Base-by-base conservation (phyloP, 169 alveolate genomes). In the Eimeria tenella region DNA sequence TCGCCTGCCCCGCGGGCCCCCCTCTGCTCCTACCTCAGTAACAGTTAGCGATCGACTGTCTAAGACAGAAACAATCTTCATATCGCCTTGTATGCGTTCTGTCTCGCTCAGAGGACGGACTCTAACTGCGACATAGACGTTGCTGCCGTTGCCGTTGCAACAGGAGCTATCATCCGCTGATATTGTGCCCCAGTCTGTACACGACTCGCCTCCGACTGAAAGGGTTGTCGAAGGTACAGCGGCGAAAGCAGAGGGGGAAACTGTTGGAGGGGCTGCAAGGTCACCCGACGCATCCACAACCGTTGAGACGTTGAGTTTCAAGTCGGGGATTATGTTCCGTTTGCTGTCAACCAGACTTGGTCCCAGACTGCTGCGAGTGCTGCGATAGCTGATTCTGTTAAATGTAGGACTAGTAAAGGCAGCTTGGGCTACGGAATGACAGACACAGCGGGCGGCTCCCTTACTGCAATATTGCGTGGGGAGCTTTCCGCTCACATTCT, bases 61-160 rank as follows among this genome's bases (percentile, higher is more conserved):
- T 53, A 74, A 25, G 17, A 74, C 84, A 53, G 84, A 49, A 10
- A 74, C 62, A 10, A 23, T 74, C 42, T 74, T 74, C 60, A 11
- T 49, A 25, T 50, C 60, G 6, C 84, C 84, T 50, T 74, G 84
- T 11, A 15, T 31, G 19, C 60, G 56, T n/a, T 74, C 84, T 6
- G 56, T 31, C 7, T 74, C 84, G 15, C 84, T 49, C 62, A 75
- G 62, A 4, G 95, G 95, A 55, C 95, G 93, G 58, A 75, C 87
- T 4, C 95, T 90, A 10, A 94, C 96, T 4, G 96, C 95, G 7
- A 94, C 96, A 55, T 90, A 73, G 55, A 94, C 75, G 83, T 86
- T 94, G 90, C 84, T 74, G 8, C 77, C 10, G 79, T 52, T 70
- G 52, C 79, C 31, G 79, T 23, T 70, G 79, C 52, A 23, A 23